A percentile compares a stretch with the other conserved stretches of the same genome.
phyloP scores from a whole-genome alignment of 192 early-diverging fungal species.

The Coemansia sp. region DNA sequence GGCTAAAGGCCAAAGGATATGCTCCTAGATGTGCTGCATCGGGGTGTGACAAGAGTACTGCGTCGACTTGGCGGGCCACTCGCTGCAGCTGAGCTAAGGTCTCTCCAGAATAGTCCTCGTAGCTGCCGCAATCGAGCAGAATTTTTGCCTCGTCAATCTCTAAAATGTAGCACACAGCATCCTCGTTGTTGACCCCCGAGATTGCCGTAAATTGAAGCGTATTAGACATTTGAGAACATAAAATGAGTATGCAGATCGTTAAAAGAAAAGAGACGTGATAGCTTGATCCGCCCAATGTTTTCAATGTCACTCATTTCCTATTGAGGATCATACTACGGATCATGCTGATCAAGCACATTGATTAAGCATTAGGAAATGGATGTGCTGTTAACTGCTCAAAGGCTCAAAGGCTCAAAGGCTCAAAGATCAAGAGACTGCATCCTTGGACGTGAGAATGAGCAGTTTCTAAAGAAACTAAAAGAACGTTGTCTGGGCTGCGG shows the following conservation, averaged over 20 bases:
- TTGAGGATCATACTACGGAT: too few relatives aligned
- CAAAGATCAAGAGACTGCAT: background rate
- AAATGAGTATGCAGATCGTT: background rate
- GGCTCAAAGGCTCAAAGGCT: too few relatives aligned
- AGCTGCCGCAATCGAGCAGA: slow-evolving; percentile 94
- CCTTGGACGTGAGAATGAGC: too few relatives aligned
- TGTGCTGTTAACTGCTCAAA: too few relatives aligned
- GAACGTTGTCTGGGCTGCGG: background rate
- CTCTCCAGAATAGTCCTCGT: slow-evolving; percentile 73
- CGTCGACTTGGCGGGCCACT: slow-evolving; percentile 86
- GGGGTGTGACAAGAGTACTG: slow-evolving; percentile 86
- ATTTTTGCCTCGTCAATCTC: slow-evolving; percentile 93
- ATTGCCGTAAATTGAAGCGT: slow-evolving; percentile 83
- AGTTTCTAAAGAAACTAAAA: background rate
- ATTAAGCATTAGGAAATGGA: too few relatives aligned
- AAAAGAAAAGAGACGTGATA: slow-evolving; percentile 5
- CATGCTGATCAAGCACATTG: too few relatives aligned
- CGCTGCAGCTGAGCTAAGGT: slow-evolving; percentile 68
- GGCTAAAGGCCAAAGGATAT: slow-evolving; percentile 73
- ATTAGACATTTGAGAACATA: slow-evolving; percentile 36
- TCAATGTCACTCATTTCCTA: too few relatives aligned
- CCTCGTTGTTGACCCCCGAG: slow-evolving; percentile 82
- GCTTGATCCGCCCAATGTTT: too few relatives aligned
- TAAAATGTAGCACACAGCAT: slow-evolving; percentile 87
- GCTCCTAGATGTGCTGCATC: slow-evolving; percentile 88